A percentile compares a stretch with the other conserved stretches of the same genome.
Evolutionary conservation across 2,329 filamentous ascomycete genomes (phyloP).

Genomic region (Clonostachys chloroleuca): DNA sequence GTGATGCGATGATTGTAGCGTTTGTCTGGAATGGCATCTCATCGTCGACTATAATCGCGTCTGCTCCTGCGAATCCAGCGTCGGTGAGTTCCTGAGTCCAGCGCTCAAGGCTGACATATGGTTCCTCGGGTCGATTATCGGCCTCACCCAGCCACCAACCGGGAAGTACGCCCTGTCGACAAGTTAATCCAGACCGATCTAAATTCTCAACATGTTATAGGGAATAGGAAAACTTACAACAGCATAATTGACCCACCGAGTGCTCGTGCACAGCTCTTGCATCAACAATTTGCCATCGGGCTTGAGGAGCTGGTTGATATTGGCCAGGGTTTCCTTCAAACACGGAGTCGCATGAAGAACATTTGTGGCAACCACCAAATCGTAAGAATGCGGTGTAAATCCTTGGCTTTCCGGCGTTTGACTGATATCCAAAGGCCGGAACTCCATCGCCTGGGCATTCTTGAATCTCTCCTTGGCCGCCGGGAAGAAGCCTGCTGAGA

Average conservation of each 20-base stretch:
- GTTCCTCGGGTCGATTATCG: constrained; percentile 14
- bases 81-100: constrained; percentile 19
- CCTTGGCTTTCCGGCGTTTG: constrained; percentile 17
- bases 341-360: constrained; percentile 18
- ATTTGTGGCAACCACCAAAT: constrained; percentile 20
- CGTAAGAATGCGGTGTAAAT: constrained; percentile 14
- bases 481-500: constrained; percentile 19
- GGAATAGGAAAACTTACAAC: too few relatives aligned
- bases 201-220: too few relatives aligned
- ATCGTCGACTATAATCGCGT: background rate
- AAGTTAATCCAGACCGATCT: too few relatives aligned
- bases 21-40: background rate
- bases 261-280: background rate
- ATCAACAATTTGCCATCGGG: constrained; percentile 12
- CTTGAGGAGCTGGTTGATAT: constrained; percentile 13
- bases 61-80: constrained; percentile 13
- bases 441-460: constrained; percentile 9
- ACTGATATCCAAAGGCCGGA: constrained; percentile 21
- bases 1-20: too few relatives aligned
- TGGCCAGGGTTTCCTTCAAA: constrained; percentile 11
- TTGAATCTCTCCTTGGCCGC: constrained; percentile 5
- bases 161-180: too few relatives aligned
- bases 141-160: constrained; percentile 27
- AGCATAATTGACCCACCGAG: background rate
- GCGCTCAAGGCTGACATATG: constrained; percentile 11